Evolutionary conservation across 2,329 filamentous ascomycete species (phyloP).

Genomic region (Zymoseptoria pseudotritici): DNA sequence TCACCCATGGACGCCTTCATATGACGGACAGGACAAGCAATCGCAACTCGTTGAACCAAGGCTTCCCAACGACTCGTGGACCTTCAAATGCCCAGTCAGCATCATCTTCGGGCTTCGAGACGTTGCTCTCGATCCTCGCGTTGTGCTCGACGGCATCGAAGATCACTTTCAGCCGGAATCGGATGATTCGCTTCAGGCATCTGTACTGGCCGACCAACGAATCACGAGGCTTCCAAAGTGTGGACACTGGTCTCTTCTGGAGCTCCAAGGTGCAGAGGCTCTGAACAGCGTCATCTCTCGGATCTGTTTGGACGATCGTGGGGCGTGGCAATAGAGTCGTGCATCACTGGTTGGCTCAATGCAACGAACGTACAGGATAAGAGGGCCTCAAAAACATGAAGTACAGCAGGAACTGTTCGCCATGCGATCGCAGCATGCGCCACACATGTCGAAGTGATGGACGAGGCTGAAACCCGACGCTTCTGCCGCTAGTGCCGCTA

Average conservation of each 20-base stretch:
- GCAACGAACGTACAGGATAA: too few relatives aligned
- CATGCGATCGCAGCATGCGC: neutral
- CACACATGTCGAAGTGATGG: neutral
- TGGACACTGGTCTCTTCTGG: slow-evolving; percentile 49
- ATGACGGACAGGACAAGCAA: slow-evolving; percentile 30
- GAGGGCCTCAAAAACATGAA: too few relatives aligned
- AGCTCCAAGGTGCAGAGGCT: slow-evolving; percentile 26
- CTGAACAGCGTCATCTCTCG: slow-evolving; percentile 2
- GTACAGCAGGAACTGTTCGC: too few relatives aligned
- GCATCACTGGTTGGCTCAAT: neutral
- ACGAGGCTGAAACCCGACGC: neutral
- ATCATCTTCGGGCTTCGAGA: slow-evolving; percentile 49
- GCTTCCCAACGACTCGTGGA: neutral
- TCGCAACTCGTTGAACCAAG: neutral
- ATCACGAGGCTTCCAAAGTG: slow-evolving; percentile 42
- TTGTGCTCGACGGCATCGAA: slow-evolving; percentile 46
- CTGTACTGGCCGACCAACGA: slow-evolving; percentile 24
- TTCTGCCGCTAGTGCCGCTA: neutral
- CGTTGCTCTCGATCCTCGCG: slow-evolving; percentile 41
- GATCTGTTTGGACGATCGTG: neutral
- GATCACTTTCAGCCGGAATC: slow-evolving; percentile 37
- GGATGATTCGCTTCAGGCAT: neutral
- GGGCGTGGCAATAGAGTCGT: neutral
- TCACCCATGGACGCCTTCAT: slow-evolving; percentile 45
- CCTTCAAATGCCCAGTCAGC: slow-evolving; percentile 46